phyloP scores from a whole-genome alignment of 805 yeast genomes.

The Lipomyces spencermartinsiae region DNA sequence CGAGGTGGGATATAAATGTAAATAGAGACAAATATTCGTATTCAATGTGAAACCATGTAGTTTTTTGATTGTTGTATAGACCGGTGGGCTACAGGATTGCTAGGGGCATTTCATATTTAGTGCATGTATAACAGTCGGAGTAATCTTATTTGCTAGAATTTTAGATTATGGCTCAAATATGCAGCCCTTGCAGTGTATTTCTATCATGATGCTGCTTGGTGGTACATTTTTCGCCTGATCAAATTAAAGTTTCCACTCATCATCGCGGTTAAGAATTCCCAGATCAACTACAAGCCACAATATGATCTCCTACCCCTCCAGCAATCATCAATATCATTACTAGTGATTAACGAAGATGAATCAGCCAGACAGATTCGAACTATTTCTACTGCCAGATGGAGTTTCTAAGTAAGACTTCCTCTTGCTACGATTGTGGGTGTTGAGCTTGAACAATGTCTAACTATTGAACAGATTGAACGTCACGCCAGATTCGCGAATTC shows the following conservation, averaged over 20 bases:
- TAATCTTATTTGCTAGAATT: neutral
- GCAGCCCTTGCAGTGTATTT: neutral
- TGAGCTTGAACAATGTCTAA: neutral
- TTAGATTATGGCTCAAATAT: neutral
- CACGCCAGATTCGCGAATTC: conserved; percentile 92
- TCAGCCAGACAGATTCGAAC: conserved; percentile 99
- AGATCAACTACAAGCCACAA: neutral
- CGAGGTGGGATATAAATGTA: conserved; percentile 2
- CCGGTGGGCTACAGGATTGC: neutral
- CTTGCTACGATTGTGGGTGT: conserved; percentile 36
- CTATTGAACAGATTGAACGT: conserved; percentile 63
- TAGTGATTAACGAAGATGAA: conserved; percentile 64
- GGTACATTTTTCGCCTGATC: too few relatives aligned
- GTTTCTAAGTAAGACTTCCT: conserved; percentile 74
- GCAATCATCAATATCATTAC: neutral
- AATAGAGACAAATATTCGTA: neutral
- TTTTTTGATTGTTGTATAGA: neutral
- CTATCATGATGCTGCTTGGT: too few relatives aligned
- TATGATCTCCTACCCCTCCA: neutral
- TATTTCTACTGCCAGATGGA: conserved; percentile 96
- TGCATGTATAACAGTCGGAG: neutral
- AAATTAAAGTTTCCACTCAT: too few relatives aligned
- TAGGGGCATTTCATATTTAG: neutral
- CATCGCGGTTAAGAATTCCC: neutral
- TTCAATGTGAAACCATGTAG: neutral